A percentile compares a stretch with the other conserved stretches of the same genome.
Evolutionary conservation across 495 filamentous ascomycete genomes (phyloP).

Genomic region (Talaromyces stipitatus): DNA sequence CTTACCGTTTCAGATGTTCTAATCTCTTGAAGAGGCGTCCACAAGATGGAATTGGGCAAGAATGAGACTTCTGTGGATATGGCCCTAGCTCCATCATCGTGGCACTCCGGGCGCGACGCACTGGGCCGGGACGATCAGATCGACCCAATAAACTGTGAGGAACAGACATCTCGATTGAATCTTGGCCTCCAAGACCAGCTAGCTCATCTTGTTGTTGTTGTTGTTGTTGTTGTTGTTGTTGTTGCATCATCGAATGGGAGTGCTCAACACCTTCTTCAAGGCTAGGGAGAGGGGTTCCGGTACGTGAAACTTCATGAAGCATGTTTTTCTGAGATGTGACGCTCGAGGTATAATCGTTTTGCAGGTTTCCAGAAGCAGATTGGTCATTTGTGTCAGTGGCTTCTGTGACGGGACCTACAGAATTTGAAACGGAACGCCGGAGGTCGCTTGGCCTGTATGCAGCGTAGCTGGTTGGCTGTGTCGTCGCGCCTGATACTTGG

Average conservation of each 20-base stretch:
- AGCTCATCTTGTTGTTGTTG: constrained; percentile 56
- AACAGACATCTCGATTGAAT: constrained; percentile 48
- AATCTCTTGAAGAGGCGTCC: constrained; percentile 96
- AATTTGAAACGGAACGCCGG: constrained; percentile 83
- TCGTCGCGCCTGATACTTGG: constrained; percentile 27
- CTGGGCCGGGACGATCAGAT: constrained; percentile 62
- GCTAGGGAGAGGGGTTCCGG: constrained; percentile 77
- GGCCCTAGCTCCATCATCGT: constrained; percentile 95
- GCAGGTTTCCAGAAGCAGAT: constrained; percentile 56
- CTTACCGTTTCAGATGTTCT: constrained; percentile 98
- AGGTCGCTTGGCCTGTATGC: constrained; percentile 78
- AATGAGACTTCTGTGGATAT: constrained; percentile 95
- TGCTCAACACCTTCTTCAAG: constrained; percentile 72
- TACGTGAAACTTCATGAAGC: constrained; percentile 73
- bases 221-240: constrained; percentile 37
- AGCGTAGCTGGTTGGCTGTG: constrained; percentile 38
- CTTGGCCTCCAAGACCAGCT: constrained; percentile 54
- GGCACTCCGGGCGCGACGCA: constrained; percentile 86
- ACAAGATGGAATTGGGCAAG: constrained; percentile 97
- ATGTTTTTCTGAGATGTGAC: constrained; percentile 69
- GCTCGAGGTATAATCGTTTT: constrained; percentile 44
- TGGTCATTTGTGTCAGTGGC: constrained; percentile 63
- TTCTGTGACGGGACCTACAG: constrained; percentile 75
- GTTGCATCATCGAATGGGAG: constrained; percentile 52
- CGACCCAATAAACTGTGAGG: constrained; percentile 53